Percentiles rank a stretch among this genome's conserved stretches.
These are phyloP conservation scores for Macadamia tetraphylla DNA, from an alignment of 164 flowering plant species.

Conservation along the genomic window DNA sequence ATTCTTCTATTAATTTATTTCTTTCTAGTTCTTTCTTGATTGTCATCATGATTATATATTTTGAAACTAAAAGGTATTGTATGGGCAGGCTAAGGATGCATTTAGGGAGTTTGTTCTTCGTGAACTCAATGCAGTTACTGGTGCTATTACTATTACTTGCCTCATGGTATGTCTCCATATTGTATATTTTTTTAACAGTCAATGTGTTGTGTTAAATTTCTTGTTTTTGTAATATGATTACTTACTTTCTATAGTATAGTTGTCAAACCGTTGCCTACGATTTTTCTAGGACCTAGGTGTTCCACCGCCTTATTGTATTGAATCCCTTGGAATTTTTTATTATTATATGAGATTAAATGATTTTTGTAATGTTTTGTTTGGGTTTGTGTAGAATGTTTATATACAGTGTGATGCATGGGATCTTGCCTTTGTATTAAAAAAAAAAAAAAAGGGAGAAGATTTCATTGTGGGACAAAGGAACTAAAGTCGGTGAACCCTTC, in stretches of 20 bases:
- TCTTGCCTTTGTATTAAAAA: too few relatives aligned
- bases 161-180: conserved; percentile 64
- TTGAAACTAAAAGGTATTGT: conserved; percentile 4
- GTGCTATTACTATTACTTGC: conserved; percentile 89
- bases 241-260: neutral
- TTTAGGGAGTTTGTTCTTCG: conserved; percentile 52
- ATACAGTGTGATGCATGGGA: too few relatives aligned
- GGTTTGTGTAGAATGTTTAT: too few relatives aligned
- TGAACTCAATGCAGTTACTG: conserved; percentile 76
- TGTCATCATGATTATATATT: conserved; percentile 1
- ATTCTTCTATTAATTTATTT: neutral
- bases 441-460: too few relatives aligned
- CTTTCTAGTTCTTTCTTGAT: neutral
- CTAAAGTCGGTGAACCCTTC: too few relatives aligned
- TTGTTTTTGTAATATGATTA: neutral
- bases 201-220: neutral
- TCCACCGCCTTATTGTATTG: too few relatives aligned
- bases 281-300: too few relatives aligned
- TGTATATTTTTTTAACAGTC: neutral
- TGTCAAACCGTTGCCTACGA: too few relatives aligned
- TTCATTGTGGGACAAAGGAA: too few relatives aligned
- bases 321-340: too few relatives aligned
- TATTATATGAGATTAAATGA: too few relatives aligned
- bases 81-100: conserved; percentile 54
- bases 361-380: too few relatives aligned